phyloP scores from a whole-genome alignment of 2,329 filamentous ascomycete genomes.

The Hypoxylon sp. region DNA sequence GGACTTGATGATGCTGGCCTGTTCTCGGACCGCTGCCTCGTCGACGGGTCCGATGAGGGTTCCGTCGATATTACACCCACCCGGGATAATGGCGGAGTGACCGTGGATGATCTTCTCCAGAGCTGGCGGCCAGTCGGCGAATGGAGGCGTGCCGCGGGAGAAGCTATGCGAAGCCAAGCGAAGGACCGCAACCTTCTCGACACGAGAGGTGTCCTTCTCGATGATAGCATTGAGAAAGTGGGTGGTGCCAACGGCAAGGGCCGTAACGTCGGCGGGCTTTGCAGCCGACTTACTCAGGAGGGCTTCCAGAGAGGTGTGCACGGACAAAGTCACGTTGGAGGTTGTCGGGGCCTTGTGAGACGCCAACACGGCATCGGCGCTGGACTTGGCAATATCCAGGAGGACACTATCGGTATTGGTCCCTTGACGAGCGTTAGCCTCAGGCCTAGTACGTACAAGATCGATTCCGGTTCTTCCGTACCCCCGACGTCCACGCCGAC shows the following conservation, averaged over 20 bases:
- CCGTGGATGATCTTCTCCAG: constrained; percentile 54
- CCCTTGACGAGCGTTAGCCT: constrained; percentile 1
- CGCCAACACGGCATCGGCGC: constrained; percentile 3
- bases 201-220: constrained; percentile 55
- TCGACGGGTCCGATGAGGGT: constrained; percentile 52
- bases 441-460: not conserved
- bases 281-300: constrained; percentile 1
- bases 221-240: constrained; percentile 66
- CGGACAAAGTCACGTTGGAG: constrained; percentile 8
- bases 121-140: constrained; percentile 58
- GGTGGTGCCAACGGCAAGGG: constrained; percentile 60
- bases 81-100: constrained; percentile 53
- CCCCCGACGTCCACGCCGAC: constrained; percentile 18
- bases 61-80: constrained; percentile 60
- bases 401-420: constrained; percentile 11
- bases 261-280: constrained; percentile 46
- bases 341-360: constrained; percentile 9
- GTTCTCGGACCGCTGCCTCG: constrained; percentile 47
- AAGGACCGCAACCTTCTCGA: constrained; percentile 59
- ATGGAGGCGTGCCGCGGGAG: constrained; percentile 55
- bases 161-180: constrained; percentile 58
- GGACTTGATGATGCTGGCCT: constrained; percentile 48
- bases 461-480: not conserved
- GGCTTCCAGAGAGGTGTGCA: constrained; percentile 1
- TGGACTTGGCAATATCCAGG: constrained; percentile 7